phyloP scores from a whole-genome alignment of 139 green algal species.

The Ettlia oleoabundans region DNA sequence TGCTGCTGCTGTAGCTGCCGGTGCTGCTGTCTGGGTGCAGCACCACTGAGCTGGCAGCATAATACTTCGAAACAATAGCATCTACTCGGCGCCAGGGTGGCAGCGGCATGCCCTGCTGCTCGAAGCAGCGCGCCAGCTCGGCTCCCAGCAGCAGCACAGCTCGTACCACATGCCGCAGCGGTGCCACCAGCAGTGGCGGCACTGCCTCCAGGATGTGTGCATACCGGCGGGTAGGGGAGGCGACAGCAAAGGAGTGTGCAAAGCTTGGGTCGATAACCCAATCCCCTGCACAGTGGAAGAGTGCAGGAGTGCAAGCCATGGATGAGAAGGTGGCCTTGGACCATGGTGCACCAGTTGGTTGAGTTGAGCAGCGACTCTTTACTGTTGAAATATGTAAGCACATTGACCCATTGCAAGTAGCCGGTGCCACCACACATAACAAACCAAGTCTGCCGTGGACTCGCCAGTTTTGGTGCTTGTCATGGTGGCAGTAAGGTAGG shows the following conservation, averaged over 20 bases:
- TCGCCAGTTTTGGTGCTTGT: not conserved
- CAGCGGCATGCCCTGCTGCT: slow-evolving; percentile 24
- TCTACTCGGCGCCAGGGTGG: slow-evolving; percentile 34
- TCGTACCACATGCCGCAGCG: slow-evolving; percentile 1
- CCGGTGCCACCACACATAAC: not conserved
- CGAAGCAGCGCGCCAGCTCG: slow-evolving; percentile 34
- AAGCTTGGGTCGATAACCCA: slow-evolving; percentile 39
- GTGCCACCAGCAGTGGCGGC: slow-evolving; percentile 19
- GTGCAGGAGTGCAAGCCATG: not conserved
- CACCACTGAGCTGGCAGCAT: not conserved
- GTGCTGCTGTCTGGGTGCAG: not conserved
- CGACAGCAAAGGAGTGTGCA: slow-evolving; percentile 18
- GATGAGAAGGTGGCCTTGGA: not conserved
- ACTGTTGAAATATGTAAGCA: not conserved
- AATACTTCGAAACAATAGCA: slow-evolving; percentile 15
- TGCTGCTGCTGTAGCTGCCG: not conserved
- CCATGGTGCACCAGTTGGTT: not conserved
- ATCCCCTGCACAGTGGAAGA: not conserved
- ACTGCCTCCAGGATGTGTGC: slow-evolving; percentile 11
- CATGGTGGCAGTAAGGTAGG: slow-evolving; percentile 23
- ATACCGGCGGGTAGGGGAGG: not conserved
- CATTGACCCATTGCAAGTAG: not conserved
- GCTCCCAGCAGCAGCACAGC: slow-evolving; percentile 18
- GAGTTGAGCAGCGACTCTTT: too few species aligned
- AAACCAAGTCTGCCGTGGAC: not conserved